Evolutionary conservation across 176 grass and related monocot genomes (phyloP).

Genomic region (Lolium rigidum): DNA sequence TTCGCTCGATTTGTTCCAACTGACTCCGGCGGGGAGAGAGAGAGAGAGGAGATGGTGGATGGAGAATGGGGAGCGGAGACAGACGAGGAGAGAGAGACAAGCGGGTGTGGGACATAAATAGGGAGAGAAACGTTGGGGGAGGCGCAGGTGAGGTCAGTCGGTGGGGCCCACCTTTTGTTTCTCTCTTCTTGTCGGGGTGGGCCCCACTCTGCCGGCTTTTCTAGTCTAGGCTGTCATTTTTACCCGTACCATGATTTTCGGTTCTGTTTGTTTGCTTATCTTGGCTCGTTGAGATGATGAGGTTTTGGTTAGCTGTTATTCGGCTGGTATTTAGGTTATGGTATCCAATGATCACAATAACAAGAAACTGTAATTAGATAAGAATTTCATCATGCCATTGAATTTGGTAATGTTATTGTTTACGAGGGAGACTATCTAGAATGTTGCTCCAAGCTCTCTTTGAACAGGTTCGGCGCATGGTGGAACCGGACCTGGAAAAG

Average conservation of each 20-base stretch:
- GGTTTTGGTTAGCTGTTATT: too few relatives aligned
- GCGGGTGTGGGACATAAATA: conserved; percentile 49
- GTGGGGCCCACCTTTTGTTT: background rate
- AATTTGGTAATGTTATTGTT: too few relatives aligned
- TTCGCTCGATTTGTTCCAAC: conserved; percentile 14
- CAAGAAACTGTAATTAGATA: too few relatives aligned
- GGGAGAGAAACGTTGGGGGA: conserved; percentile 46
- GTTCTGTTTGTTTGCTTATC: background rate
- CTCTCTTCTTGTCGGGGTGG: background rate
- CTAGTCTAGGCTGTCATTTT: background rate
- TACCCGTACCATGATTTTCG: background rate
- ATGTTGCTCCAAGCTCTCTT: too few relatives aligned
- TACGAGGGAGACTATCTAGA: too few relatives aligned
- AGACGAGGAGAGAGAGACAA: conserved; percentile 43
- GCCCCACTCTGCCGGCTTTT: background rate
- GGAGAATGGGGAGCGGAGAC: conserved; percentile 12
- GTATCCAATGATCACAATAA: too few relatives aligned
- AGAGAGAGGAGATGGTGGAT: background rate
- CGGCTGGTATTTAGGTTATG: too few relatives aligned
- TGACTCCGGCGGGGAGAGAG: background rate
- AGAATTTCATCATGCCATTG: too few relatives aligned
- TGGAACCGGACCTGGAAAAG: too few relatives aligned
- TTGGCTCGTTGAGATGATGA: background rate
- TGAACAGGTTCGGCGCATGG: too few relatives aligned
- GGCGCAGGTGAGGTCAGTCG: background rate